These are phyloP conservation scores for Solanum piurae DNA, from an alignment of 257 asterid genomes.

Conservation along the genomic window DNA sequence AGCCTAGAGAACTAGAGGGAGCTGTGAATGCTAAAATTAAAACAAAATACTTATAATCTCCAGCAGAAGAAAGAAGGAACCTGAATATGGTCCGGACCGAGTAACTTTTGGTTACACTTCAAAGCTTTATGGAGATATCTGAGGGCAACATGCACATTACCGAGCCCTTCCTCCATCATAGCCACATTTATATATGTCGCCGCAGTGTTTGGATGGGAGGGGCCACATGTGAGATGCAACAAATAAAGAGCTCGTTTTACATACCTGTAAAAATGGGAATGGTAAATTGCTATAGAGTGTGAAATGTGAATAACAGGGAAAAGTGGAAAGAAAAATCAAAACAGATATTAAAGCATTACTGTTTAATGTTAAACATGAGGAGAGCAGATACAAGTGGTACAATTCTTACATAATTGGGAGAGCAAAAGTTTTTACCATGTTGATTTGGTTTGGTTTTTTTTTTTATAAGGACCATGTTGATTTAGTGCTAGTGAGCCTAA, in stretches of 20 bases:
- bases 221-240: constrained; percentile 95
- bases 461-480: neutral
- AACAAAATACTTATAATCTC: neutral
- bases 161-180: constrained; percentile 99
- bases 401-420: neutral
- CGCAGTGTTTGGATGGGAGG: constrained; percentile 98
- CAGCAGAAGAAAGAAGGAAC: constrained; percentile 18
- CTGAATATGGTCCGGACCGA: constrained; percentile 98
- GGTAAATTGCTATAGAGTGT: neutral
- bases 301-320: neutral
- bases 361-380: neutral
- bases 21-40: neutral
- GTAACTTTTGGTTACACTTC: constrained; percentile 77
- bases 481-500: neutral
- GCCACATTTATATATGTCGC: constrained; percentile 98
- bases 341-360: neutral
- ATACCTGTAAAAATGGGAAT: constrained; percentile 38
- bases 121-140: constrained; percentile 98
- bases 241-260: constrained; percentile 97
- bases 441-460: neutral
- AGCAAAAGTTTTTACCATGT: neutral
- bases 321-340: neutral
- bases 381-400: neutral
- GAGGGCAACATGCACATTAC: constrained; percentile 97
- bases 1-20: neutral